Base-by-base conservation (phyloP, 2,329 filamentous ascomycete genomes). In the Periglandula ipomoeae region DNA sequence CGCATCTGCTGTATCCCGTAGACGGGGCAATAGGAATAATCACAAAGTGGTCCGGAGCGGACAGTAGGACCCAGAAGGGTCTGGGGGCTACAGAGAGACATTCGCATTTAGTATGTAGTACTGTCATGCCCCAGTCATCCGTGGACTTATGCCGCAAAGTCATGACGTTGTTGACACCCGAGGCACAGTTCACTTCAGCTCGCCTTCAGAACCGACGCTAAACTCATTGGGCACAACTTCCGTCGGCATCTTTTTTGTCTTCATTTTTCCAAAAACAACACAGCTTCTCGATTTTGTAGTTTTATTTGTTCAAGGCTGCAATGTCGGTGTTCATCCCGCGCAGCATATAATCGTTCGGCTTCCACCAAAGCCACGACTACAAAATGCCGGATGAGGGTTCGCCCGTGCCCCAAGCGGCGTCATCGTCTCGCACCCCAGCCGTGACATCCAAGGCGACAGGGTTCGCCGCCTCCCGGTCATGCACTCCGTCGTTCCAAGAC, bases 401-500 rank as follows among this genome's bases (percentile, higher is more conserved):
- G 38, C 54, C 40, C 48, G 47, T 39, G 40, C 46, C 38, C 35
- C 49, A 19, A 34, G 23, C 41, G 11, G 13, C 10, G 22, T 20
- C 24, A 27, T 8, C 49, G 30, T 38, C 41, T 23, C 27, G 24
- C 20, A 11, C 15, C 38, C 43, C 35, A 13, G 34, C 35, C 38
- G 15, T 19, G 13, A 22, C 30, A 26, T 23, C 50, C 48, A 50
- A 48, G 39, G 37, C 48, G 27, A 48, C 50, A 44, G 50, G 40
- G 20, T 47, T 48, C 23, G 32, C 53, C n/a, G 4, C 51, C 51
- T 11, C 50, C 65, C 27, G 65, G 67, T 37, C 64, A 70, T 53
- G 60, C 61, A 40, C 50, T 73, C 40, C 71, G 71, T 49, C 69
- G 72, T 49, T 58, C 68, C 47, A 64, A 63, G 45, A 71, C 69